phyloP scores from a whole-genome alignment of 225 moss, liverwort and hornwort species.

The Neckera pumila region DNA sequence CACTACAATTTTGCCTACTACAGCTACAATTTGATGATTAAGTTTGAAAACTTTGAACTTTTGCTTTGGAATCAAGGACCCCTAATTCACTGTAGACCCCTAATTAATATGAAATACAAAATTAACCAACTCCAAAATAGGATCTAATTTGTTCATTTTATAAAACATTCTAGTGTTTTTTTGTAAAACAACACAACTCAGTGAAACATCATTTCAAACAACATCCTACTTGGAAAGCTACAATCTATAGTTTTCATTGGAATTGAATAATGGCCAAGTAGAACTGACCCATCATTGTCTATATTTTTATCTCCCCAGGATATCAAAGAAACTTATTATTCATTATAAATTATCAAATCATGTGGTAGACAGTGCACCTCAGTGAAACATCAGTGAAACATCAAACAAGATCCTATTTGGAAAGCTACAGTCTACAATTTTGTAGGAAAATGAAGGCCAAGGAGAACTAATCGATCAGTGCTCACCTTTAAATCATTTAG shows the following conservation, averaged over 20 bases:
- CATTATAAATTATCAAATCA: no score
- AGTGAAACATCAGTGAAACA: no score
- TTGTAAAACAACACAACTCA: accelerated
- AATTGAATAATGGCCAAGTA: accelerated
- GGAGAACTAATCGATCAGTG: background rate
- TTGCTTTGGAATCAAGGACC: background rate
- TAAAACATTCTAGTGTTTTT: accelerated
- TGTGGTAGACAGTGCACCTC: no score
- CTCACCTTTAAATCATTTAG: no score
- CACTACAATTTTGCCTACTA: no score
- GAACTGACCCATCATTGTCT: background rate
- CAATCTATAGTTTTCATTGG: background rate
- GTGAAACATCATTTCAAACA: background rate
- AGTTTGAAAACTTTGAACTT: background rate
- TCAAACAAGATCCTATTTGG: no score
- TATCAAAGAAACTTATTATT: no score
- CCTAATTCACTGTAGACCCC: accelerated
- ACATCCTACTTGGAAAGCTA: background rate
- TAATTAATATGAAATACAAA: background rate
- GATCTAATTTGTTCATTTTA: background rate
- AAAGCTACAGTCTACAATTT: no score
- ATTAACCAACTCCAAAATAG: background rate
- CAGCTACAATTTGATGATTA: background rate
- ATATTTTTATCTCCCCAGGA: no score
- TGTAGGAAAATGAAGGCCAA: background rate